Evolutionary conservation across 2,329 filamentous ascomycete genomes (phyloP), one percentile per base, ranked within the genome.

Genomic region (Ampelomyces quisqualis): DNA sequence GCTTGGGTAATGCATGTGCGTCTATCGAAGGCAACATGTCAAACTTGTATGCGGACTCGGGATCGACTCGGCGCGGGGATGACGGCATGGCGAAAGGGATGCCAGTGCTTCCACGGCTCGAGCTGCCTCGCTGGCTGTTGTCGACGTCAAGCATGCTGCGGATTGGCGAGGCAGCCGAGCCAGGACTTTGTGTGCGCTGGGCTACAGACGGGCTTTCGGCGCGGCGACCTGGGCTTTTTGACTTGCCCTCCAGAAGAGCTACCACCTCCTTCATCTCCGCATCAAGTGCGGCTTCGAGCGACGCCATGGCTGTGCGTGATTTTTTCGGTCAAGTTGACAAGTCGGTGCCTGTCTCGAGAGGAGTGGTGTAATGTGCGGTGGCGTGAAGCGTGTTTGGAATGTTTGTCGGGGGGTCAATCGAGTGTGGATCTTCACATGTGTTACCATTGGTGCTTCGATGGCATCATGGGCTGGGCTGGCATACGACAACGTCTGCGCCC

Each of bases 231-330:
- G 54, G 41, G 10, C 49, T 39, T 34, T 40, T 51, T 14, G 51
- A 48, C 17, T 53, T 72, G 30, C 76, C 77, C 64, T 86, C 82
- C 28, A 89, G 73, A 47, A 88, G 72, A 33, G 81, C 82, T 52
- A 89, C 73, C 26, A 90, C 82, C 69, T 88, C 85, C 49, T 77
- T 76, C 47, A 85, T 79, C 74, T 91, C 87, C 73, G 89, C 84
- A 62, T 90, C 86, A 49, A 90, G 75, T 52, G 84, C 80, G 34
- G 84, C 80, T 70, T 89, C 86, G 60, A 90, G 80, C 60, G 85
- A 89, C 43, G 56, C 47, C 84, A 88, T 88, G 14, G 38, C 13
- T 26, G 40, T 38, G 39, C 20, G 36, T n/a, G 22, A 24, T n/a
- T 11, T 13, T 15, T 7, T 2, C 7, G 11, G 7, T 4, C 14